Base-by-base conservation (phyloP, 768 basidiomycete genomes). In the Russula sp. region DNA sequence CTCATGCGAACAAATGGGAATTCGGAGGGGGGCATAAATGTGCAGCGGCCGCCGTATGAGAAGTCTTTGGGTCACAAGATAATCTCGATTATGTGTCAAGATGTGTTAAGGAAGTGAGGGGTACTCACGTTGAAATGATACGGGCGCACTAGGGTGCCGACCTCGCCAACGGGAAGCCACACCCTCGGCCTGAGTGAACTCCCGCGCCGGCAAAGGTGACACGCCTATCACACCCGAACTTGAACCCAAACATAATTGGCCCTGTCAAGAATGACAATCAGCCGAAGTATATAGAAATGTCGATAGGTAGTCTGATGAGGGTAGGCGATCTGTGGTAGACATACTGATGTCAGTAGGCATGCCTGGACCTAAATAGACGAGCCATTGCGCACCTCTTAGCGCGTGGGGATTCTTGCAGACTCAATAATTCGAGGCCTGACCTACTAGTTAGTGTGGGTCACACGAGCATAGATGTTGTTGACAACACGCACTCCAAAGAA, bases 181-280 rank as follows among this genome's bases (percentile, higher is more conserved):
- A 51, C 58, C 49, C 49, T 51, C 58, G 58, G 42, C 49, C 58
- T 36, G 58, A 39, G 42, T 51, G 58, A 41, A 36, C 41, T 29
- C 22, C 41, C 9, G 34, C 42, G 42, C 25, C 42, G 45, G 29
- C 54, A 13, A 18, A 29, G 42, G 29, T 42, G 32, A 34, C 36
- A 39, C 51, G 9, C 39, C 29, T 42, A 42, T 10, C 5, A 55
- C 25, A 35, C 41, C 41, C 42, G 18, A 45, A 29, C 25, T 29
- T 29, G 1, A 29, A 29, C 25, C 2, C 2, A 29, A 29, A 29
- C 25, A 3, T 1, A 29, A 29, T 29, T 2, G 25, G 25, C 25
- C 25, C 25, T 29, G 25, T 18, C 2, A 18, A 32, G 39, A 8
- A 41, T 13, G 3, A 42, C 5, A 42, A 54, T 54, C 39, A 54